Evolutionary conservation across 2,329 filamentous ascomycete species (phyloP).

Genomic region (Arthrobotrys pseudoclavata): DNA sequence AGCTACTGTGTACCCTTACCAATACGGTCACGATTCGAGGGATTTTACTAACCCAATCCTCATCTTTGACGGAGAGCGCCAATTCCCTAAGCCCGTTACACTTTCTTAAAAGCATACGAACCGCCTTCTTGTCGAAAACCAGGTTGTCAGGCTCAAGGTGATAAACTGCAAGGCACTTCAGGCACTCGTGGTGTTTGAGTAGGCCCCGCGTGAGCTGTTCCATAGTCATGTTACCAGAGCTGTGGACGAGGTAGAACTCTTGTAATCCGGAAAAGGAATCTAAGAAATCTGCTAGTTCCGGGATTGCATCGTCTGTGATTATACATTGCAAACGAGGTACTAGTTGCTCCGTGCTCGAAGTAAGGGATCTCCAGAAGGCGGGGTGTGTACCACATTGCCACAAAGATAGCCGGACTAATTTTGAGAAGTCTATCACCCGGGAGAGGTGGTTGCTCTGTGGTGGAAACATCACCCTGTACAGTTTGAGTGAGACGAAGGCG

Average conservation of each 20-base stretch:
- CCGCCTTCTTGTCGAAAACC: conserved; percentile 57
- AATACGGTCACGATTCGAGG: neutral
- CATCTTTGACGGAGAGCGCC: conserved; percentile 56
- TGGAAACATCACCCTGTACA: conserved; percentile 60
- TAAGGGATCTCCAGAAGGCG: conserved; percentile 57
- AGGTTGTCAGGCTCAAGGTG: conserved; percentile 53
- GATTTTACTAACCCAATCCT: conserved; percentile 51
- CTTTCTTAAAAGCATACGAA: conserved; percentile 47
- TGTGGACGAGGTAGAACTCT: conserved; percentile 59
- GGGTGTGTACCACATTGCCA: conserved; percentile 59
- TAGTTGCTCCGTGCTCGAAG: conserved; percentile 52
- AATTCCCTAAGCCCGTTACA: conserved; percentile 53
- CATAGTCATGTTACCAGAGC: conserved; percentile 59
- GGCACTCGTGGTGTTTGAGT: conserved; percentile 55
- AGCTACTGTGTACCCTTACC: neutral
- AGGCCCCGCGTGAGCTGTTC: conserved; percentile 54
- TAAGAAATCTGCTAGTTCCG: conserved; percentile 58
- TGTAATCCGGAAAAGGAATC: conserved; percentile 57
- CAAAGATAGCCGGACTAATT: conserved; percentile 52
- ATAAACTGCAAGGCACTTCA: conserved; percentile 59
- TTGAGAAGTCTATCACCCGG: conserved; percentile 57
- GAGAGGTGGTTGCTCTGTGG: conserved; percentile 59
- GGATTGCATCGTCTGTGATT: conserved; percentile 59
- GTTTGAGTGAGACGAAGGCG: conserved; percentile 57
- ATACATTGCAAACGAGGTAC: conserved; percentile 58